These are phyloP conservation scores for Perilla frutescens DNA, from an alignment of 257 asterid genomes.

Conservation along the genomic window DNA sequence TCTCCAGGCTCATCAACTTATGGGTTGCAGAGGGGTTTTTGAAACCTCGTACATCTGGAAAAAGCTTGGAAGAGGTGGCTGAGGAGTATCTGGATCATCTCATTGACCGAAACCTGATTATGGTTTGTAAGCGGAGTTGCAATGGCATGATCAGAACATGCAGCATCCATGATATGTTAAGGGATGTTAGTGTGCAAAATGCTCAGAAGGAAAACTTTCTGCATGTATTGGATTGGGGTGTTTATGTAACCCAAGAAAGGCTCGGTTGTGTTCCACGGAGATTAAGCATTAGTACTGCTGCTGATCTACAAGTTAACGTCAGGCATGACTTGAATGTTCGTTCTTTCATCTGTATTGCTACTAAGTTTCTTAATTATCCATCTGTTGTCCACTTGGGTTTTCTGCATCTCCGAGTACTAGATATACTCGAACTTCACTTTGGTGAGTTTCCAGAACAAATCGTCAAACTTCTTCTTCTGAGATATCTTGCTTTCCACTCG, in stretches of 20 bases:
- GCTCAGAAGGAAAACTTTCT: background rate
- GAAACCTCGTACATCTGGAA: background rate
- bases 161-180: background rate
- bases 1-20: background rate
- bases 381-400: too few relatives aligned
- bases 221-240: too few relatives aligned
- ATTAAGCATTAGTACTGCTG: too few relatives aligned
- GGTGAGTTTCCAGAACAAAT: slow-evolving; percentile 1
- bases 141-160: background rate
- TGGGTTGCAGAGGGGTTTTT: slow-evolving; percentile 4
- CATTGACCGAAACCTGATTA: background rate
- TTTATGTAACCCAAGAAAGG: too few relatives aligned
- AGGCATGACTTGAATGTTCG: background rate
- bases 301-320: too few relatives aligned
- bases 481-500: slow-evolving; percentile 32
- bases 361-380: too few relatives aligned
- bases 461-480: background rate
- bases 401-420: background rate
- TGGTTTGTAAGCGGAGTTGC: background rate
- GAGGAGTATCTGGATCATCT: background rate
- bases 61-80: background rate
- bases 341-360: background rate
- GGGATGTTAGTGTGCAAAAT: background rate
- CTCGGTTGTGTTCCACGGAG: background rate
- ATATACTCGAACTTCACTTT: background rate